These are phyloP conservation scores for Musa beccarii DNA, from an alignment of 176 grass and related monocot genomes.

Conservation along the genomic window DNA sequence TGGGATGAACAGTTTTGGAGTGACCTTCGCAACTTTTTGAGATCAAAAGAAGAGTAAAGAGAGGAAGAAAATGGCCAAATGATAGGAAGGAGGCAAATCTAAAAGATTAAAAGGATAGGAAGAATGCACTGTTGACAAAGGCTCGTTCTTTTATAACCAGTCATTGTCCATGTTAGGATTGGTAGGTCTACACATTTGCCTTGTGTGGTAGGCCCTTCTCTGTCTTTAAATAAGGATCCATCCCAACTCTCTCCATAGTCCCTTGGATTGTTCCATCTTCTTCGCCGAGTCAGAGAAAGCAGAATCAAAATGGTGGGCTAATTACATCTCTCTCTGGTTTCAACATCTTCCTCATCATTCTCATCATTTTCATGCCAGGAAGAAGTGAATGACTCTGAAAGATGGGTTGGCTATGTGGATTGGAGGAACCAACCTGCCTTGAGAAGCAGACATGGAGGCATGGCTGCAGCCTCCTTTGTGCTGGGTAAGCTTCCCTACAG, in stretches of 20 bases:
- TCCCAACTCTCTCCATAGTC: not conserved
- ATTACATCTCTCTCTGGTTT: not conserved
- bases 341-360: not conserved
- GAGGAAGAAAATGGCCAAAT: not conserved
- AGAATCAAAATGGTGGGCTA: conserved; percentile 10
- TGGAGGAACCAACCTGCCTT: conserved; percentile 76
- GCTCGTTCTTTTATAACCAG: not conserved
- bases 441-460: conserved; percentile 76
- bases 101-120: not conserved
- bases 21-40: too few relatives aligned
- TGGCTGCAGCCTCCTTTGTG: conserved; percentile 81
- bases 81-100: not conserved
- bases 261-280: conserved; percentile 8
- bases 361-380: conserved; percentile 32
- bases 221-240: conserved; percentile 32
- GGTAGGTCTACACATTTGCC: conserved; percentile 8
- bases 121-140: not conserved
- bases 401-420: conserved; percentile 84
- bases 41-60: not conserved
- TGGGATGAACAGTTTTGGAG: too few relatives aligned
- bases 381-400: conserved; percentile 35
- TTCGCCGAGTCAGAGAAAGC: not conserved
- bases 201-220: not conserved
- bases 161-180: not conserved
- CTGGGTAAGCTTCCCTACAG: conserved; percentile 38